These are phyloP conservation scores for Torulaspora globosa DNA, from an alignment of 1,139 yeast genomes.

Conservation along the genomic window DNA sequence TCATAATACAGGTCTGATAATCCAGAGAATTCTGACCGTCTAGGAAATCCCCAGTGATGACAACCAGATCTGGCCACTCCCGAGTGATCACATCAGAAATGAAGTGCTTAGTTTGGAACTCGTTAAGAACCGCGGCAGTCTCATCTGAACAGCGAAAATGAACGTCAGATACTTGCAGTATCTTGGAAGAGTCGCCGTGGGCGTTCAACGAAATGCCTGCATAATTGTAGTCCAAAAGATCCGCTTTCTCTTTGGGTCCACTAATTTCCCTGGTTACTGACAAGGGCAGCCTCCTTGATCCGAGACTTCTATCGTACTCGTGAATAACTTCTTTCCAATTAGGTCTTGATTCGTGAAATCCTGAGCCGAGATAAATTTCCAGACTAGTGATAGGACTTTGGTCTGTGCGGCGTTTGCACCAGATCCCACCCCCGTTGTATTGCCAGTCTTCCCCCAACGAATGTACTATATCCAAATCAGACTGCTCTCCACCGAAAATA, in stretches of 20 bases:
- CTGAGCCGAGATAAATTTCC: constrained; percentile 20
- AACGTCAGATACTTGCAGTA: constrained; percentile 75
- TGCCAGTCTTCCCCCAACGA: constrained; percentile 22
- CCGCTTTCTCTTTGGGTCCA: neutral
- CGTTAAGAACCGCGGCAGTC: constrained; percentile 8
- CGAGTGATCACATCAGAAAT: constrained; percentile 53
- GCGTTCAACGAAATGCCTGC: neutral
- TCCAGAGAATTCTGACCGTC: constrained; percentile 58
- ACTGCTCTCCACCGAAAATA: constrained; percentile 1
- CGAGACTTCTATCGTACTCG: constrained; percentile 10
- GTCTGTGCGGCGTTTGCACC: constrained; percentile 18
- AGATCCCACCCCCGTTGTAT: constrained; percentile 21
- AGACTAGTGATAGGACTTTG: constrained; percentile 14
- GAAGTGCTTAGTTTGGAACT: constrained; percentile 52
- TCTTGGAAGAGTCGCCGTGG: constrained; percentile 45
- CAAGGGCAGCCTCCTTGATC: constrained; percentile 8
- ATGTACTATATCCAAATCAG: constrained; percentile 7
- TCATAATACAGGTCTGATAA: constrained; percentile 66
- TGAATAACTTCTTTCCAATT: constrained; percentile 22
- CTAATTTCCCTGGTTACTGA: constrained; percentile 15
- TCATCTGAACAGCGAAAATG: constrained; percentile 64
- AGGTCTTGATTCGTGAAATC: constrained; percentile 21
- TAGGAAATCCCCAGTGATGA: constrained; percentile 68
- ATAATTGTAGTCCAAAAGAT: constrained; percentile 33
- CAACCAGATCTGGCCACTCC: constrained; percentile 73